Evolutionary conservation across 2,329 filamentous ascomycete genomes (phyloP).

Genomic region (Ramularia collo-cygni): DNA sequence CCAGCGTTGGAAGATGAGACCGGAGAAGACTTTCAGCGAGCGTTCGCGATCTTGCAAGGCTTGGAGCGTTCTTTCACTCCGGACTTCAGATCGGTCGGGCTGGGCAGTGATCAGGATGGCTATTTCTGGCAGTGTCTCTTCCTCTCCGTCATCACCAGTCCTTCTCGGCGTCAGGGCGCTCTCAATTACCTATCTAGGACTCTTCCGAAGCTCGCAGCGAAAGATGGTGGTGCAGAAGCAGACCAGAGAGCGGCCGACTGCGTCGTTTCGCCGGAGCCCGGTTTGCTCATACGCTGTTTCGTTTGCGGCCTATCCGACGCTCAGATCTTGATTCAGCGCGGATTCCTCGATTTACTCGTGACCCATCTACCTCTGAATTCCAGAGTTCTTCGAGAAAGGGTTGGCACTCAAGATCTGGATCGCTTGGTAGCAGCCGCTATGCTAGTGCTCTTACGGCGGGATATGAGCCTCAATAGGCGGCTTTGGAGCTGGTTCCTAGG

Average conservation of each 20-base stretch:
- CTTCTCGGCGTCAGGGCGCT: constrained; percentile 75
- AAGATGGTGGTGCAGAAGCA: not conserved
- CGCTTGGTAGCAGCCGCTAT: constrained; percentile 73
- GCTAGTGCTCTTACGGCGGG: constrained; percentile 79
- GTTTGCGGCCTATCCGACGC: constrained; percentile 81
- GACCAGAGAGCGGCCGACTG: constrained; percentile 37
- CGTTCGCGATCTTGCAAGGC: constrained; percentile 67
- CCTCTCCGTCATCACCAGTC: constrained; percentile 82
- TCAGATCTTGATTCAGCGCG: constrained; percentile 85
- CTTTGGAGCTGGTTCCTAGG: constrained; percentile 97
- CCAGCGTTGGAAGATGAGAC: constrained; percentile 93
- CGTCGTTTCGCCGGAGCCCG: constrained; percentile 84
- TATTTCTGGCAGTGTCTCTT: constrained; percentile 99
- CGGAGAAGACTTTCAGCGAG: constrained; percentile 92
- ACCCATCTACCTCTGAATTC: constrained; percentile 83
- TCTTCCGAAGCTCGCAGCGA: constrained; percentile 61
- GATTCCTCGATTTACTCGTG: constrained; percentile 87
- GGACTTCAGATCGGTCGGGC: constrained; percentile 51
- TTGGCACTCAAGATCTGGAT: constrained; percentile 64
- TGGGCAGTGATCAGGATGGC: constrained; percentile 49
- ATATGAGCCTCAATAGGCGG: constrained; percentile 93
- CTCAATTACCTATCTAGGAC: constrained; percentile 77
- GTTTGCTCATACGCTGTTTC: constrained; percentile 83
- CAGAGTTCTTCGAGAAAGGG: constrained; percentile 66
- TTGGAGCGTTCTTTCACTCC: constrained; percentile 62